Conservation (phyloP, 306 rosid genomes). For the Arachis hypogaea region DNA sequence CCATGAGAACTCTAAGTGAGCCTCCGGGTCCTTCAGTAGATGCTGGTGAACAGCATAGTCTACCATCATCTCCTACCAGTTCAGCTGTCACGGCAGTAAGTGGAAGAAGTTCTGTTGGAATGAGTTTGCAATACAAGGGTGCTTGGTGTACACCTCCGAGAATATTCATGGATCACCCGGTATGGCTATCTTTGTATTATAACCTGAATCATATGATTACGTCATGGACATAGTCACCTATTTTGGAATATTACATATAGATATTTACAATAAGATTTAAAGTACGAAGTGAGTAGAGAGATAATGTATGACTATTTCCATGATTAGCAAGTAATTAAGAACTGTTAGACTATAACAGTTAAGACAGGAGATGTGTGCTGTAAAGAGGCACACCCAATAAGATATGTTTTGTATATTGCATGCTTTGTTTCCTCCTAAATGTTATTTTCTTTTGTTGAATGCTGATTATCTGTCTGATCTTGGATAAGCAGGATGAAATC, state of each 20-base stretch:
- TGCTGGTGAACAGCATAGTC: constrained; percentile 79
- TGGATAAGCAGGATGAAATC: constrained; percentile 71
- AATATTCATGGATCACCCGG: constrained; percentile 88
- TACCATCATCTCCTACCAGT: constrained; percentile 78
- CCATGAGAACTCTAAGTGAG: constrained; percentile 84
- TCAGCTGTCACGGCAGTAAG: constrained; percentile 80
- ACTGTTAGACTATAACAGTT: constrained; percentile 13
- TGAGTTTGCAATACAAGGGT: constrained; percentile 75
- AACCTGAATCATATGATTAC: constrained; percentile 34
- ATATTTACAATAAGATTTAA: constrained; percentile 14
- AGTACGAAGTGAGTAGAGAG: constrained; percentile 30
- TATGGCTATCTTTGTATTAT: constrained; percentile 39
- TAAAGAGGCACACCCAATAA: constrained; percentile 19
- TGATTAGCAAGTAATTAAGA: constrained; percentile 10
- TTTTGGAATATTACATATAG: constrained; percentile 28
- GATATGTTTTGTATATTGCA: neutral
- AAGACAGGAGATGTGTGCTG: neutral
- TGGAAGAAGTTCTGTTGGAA: constrained; percentile 86
- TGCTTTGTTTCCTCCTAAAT: constrained; percentile 19
- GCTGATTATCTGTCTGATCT: constrained; percentile 35
- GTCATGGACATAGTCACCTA: neutral
- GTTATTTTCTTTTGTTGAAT: constrained; percentile 21
- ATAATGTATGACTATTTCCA: constrained; percentile 11
- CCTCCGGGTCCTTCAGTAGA: constrained; percentile 80
- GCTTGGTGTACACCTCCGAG: constrained; percentile 93